phyloP scores from a whole-genome alignment of 2,329 filamentous ascomycete genomes.

The Elsinoe perseae region DNA sequence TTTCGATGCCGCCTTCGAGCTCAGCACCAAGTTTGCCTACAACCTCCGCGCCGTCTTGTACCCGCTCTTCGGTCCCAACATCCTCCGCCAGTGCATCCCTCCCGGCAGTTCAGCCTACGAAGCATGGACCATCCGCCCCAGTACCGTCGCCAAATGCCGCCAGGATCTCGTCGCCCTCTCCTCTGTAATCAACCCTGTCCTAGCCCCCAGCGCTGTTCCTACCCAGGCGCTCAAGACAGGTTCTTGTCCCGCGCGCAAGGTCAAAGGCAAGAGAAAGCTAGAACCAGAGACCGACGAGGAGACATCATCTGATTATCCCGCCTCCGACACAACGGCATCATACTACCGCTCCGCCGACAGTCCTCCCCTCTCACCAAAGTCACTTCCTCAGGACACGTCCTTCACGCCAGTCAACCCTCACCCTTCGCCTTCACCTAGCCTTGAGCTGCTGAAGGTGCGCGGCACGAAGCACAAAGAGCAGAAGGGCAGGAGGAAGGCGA shows the following conservation, averaged over 20 bases:
- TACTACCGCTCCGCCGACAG: background rate
- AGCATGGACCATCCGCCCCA: constrained; percentile 26
- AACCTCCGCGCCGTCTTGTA: constrained; percentile 77
- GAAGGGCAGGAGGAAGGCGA: background rate
- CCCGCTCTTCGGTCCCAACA: constrained; percentile 79
- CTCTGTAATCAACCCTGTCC: background rate
- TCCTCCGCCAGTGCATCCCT: constrained; percentile 62
- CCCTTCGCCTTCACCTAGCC: background rate
- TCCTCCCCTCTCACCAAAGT: constrained; percentile 7
- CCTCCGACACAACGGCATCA: background rate
- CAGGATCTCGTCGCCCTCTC: background rate
- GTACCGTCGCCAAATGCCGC: background rate
- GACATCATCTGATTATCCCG: background rate
- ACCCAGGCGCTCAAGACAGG: no score
- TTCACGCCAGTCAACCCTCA: constrained; percentile 9
- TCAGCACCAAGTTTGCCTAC: constrained; percentile 86
- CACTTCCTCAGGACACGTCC: background rate
- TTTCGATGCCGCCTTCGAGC: constrained; percentile 71
- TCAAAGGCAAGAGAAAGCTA: no score
- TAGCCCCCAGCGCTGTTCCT: background rate
- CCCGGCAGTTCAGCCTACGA: constrained; percentile 54
- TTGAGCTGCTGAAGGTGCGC: background rate
- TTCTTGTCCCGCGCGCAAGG: no score
- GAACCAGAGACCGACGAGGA: constrained; percentile 13
- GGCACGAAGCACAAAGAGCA: background rate